Conservation (phyloP, 305 asterid species). For the Nicotiana rustica region DNA sequence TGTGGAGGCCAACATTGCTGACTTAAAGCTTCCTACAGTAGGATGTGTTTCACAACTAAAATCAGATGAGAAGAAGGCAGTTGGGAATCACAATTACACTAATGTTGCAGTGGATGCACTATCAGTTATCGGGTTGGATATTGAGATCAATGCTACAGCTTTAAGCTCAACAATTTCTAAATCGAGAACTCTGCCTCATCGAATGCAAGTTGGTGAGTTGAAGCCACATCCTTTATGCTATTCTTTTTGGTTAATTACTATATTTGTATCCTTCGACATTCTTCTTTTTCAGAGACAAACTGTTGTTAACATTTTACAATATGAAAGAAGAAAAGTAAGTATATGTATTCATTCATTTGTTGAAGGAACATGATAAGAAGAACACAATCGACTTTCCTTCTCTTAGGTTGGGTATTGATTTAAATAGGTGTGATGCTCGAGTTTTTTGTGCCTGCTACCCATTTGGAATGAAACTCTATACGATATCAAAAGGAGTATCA, state of each 20-base stretch:
- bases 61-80: constrained; percentile 44
- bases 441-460: background rate
- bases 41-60: constrained; percentile 38
- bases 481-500: background rate
- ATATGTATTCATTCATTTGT: background rate
- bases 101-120: constrained; percentile 53
- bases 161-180: constrained; percentile 43
- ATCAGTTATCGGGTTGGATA: constrained; percentile 45
- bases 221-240: background rate
- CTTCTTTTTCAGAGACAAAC: background rate
- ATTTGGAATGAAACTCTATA: background rate
- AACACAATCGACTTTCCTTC: background rate
- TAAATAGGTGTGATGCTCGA: background rate
- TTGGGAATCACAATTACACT: constrained; percentile 49
- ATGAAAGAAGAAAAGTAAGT: background rate
- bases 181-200: constrained; percentile 48
- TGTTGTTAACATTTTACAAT: background rate
- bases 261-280: background rate
- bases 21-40: constrained; percentile 41
- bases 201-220: constrained; percentile 50
- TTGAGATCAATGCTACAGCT: constrained; percentile 44
- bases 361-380: background rate
- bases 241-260: background rate
- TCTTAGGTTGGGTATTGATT: background rate
- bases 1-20: constrained; percentile 46